These are phyloP conservation scores for Colletotrichum falcatum DNA, from an alignment of 2,329 filamentous ascomycete genomes.

Conservation along the genomic window DNA sequence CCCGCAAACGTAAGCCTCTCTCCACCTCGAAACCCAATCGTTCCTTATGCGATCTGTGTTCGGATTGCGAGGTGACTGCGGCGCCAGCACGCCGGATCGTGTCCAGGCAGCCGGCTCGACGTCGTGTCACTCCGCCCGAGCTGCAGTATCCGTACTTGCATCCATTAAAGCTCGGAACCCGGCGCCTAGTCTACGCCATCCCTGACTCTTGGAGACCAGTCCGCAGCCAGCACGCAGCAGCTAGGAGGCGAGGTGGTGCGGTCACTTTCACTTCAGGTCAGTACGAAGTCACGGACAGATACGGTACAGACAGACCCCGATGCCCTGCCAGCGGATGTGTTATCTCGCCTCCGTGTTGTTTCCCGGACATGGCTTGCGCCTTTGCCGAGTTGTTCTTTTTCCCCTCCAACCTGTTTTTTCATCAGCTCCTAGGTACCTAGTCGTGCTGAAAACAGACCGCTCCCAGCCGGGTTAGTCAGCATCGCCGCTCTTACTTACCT, in stretches of 20 bases:
- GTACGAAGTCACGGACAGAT: background rate
- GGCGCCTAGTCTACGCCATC: background rate
- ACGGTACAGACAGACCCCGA: background rate
- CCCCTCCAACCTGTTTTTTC: background rate
- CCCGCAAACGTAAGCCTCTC: background rate
- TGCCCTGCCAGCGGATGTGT: background rate
- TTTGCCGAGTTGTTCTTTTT: background rate
- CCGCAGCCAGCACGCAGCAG: constrained; percentile 9
- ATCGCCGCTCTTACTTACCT: no score
- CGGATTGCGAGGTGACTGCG: constrained; percentile 11
- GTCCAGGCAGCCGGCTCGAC: background rate
- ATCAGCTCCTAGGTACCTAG: no score
- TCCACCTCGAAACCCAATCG: constrained; percentile 3
- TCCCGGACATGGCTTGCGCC: background rate
- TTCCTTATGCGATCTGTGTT: background rate
- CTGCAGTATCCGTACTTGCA: background rate
- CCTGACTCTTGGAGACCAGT: background rate
- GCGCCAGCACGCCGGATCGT: background rate
- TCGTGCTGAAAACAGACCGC: no score
- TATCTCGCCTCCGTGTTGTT: background rate
- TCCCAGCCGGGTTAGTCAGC: no score
- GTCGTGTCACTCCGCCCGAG: background rate
- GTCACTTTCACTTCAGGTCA: constrained; percentile 6
- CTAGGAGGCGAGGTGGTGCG: background rate
- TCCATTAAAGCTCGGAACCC: background rate